Evolutionary conservation across 495 filamentous ascomycete species (phyloP).

Genomic region (Lichenothelia convexa): DNA sequence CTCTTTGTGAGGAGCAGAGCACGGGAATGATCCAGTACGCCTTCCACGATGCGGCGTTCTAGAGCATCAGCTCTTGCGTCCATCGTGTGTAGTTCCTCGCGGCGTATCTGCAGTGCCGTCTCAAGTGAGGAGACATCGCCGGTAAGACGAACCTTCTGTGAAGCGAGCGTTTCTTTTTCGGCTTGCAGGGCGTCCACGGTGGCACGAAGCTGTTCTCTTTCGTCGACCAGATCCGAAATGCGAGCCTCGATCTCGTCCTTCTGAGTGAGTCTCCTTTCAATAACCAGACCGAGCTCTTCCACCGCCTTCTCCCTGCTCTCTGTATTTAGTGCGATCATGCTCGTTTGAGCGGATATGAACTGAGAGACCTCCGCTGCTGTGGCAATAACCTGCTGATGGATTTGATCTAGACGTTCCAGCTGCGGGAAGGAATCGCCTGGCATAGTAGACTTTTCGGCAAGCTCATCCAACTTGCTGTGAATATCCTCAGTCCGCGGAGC

Average conservation of each 20-base stretch:
- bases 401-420: conserved; percentile 64
- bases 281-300: conserved; percentile 59
- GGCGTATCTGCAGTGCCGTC: conserved; percentile 69
- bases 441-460: too few species aligned
- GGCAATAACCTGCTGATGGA: conserved; percentile 71
- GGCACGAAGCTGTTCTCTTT: conserved; percentile 28
- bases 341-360: conserved; percentile 66
- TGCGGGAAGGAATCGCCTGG: conserved; percentile 41
- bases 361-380: conserved; percentile 76
- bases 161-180: conserved; percentile 37
- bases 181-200: conserved; percentile 20
- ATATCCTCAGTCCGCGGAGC: conserved; percentile 30
- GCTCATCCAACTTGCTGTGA: too few species aligned
- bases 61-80: conserved; percentile 69
- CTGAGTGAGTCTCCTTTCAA: conserved; percentile 62
- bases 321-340: conserved; percentile 57
- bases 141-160: conserved; percentile 56
- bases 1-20: conserved; percentile 52
- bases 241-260: conserved; percentile 61
- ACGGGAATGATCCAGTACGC: conserved; percentile 86
- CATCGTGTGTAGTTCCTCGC: conserved; percentile 80
- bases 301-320: conserved; percentile 64
- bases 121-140: conserved; percentile 77
- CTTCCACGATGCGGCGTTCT: conserved; percentile 82
- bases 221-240: conserved; percentile 42